Base-by-base conservation (phyloP, 2,329 filamentous ascomycete species). In the Exserohilum turcica region DNA sequence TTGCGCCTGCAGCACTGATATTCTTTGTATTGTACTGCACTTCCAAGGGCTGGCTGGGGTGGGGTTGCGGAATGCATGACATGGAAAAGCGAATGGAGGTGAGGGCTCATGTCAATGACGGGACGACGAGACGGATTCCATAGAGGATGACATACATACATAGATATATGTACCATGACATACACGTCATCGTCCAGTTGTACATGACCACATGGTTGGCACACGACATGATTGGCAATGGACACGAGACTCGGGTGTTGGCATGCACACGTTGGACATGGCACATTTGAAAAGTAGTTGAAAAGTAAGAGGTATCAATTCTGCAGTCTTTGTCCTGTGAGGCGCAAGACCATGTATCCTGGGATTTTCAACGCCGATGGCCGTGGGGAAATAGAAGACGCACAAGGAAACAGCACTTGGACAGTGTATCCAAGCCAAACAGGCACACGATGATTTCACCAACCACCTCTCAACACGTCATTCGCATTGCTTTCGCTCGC, bases 301-400 rank as follows among this genome's bases (percentile, higher is more conserved):
- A 44, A 27, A 49, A 42, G 37, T 27, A 50, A 36, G 37, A 46
- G 50, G 37, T 57, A 43, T 47, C 50, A 44, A 54, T 50, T 56
- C 40, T 43, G 54, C 28, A 18, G 37, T 46, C 37, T 47, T 10
- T 32, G 50, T 43, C 32, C 12, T 37, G 28, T 43, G 48, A 54
- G 39, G 48, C 48, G 38, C 52, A 43, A 42, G 21, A 43, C 37
- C 47, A 46, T 50, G 42, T 42, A 37, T 46, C 42, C 42, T 44
- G 32, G 49, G 45, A 36, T 50, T 54, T 50, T 37, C 40, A 57
- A 54, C 54, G 54, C 54, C 54, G 12, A 31, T 45, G 35, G 33
- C 43, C 40, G 48, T 49, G 50, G 50, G 31, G 45, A 39, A 47
- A 53, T 48, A 36, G 32, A 24, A 48, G 18, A 42, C 27, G 32